Base-by-base conservation (phyloP, 768 basidiomycete species). In the Gelatoporia subvermispora region DNA sequence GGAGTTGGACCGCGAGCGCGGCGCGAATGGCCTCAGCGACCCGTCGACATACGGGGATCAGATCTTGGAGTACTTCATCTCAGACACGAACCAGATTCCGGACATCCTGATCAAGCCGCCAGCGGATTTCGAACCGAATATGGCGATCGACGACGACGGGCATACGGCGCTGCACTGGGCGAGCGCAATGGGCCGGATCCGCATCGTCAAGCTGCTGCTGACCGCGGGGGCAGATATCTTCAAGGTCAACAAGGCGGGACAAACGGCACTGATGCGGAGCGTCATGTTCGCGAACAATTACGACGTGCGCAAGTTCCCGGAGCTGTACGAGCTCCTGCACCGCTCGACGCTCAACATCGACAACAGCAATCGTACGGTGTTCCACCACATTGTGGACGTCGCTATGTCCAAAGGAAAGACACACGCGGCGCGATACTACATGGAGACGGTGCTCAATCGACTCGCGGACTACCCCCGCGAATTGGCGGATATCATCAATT, bases 201-300 rank as follows among this genome's bases (percentile, higher is more conserved):
- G 95, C 28, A 87, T 98, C 52, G 93, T 98, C 59, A 97, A 97
- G 64, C 75, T 97, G 8, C 77, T 99, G 22, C 75, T 99, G 36
- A 87, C 91, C 0, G 89, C 94, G 3, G 93, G 94, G 17, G 95
- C 95, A 13, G 93, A 97, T 64, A 92, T 96, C 55, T 99, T 95
- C 75, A 85, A 88, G 56, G 93, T 94, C 55, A 99, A 98, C 72
- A 90, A 88, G 61, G 82, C 92, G 10, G 96, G 96, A 3, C 96
- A 98, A 67, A 98, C 96, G 13, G 88, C 95, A 1, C 72, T 99
- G 37, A 99, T 99, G 96, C 90, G 96, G 15, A 87, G 86, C 60
- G 96, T 99, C 59, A 98, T 98, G 95, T 99, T 98, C 66, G 91
- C 92, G 43, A 99, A 99, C 68, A 99, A 98, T 65, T 99, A 99